A percentile compares a stretch with the other conserved stretches of the same genome.
These are phyloP conservation scores for Fusarium miscanthi DNA, from an alignment of 2,329 filamentous ascomycete species.

Conservation along the genomic window DNA sequence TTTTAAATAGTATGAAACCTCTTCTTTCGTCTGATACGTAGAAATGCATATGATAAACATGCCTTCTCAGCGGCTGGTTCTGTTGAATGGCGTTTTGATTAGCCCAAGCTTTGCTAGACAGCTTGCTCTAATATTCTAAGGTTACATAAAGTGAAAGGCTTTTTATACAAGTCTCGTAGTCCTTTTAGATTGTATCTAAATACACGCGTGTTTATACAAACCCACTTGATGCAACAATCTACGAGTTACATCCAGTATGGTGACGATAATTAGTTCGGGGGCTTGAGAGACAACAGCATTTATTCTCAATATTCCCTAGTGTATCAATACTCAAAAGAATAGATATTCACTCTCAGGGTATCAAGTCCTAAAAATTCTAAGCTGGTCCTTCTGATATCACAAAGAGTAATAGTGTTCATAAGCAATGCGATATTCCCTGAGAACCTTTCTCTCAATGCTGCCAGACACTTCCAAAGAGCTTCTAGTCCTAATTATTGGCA, in stretches of 20 bases:
- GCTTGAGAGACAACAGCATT: rapidly evolving
- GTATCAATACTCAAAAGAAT: not conserved
- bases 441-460: not conserved
- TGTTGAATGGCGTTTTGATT: too few species aligned
- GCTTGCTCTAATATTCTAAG: too few species aligned
- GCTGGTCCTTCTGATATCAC: rapidly evolving
- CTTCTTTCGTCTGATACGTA: too few species aligned
- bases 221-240: rapidly evolving
- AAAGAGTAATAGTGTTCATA: not conserved
- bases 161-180: rapidly evolving
- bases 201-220: rapidly evolving
- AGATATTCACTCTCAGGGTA: rapidly evolving
- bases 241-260: too few species aligned
- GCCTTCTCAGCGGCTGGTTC: too few species aligned
- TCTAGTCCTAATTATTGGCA: rapidly evolving
- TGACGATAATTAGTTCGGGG: too few species aligned
- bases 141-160: rapidly evolving
- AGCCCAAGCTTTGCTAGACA: too few species aligned
- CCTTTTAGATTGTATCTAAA: rapidly evolving
- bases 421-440: not conserved
- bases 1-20: not conserved
- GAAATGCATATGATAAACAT: rapidly evolving
- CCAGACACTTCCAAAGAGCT: too few species aligned
- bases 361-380: rapidly evolving
- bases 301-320: not conserved